Base-by-base conservation (phyloP, 1,284 basidiomycete genomes). In the Entoloma clypeatum region DNA sequence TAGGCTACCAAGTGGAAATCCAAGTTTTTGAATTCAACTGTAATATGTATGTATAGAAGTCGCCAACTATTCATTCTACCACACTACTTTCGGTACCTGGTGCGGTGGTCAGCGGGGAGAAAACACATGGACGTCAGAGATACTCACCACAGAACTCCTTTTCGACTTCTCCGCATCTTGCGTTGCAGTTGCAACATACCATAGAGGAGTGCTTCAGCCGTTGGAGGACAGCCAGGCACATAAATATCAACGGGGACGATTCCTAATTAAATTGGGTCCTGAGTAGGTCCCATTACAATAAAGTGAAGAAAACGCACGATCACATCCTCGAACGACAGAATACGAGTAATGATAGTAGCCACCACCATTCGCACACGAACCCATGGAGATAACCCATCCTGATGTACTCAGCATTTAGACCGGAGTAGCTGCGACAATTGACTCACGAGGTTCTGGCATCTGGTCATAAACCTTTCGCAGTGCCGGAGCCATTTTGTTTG, bases 401-500 rank as follows among this genome's bases (percentile, higher is more conserved):
- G 35, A 31, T 39, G 19, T 30, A 50, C 36, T 45, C 37, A 47
- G 16, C 33, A 32, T 38, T 26, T 30, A 28, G 33, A 43, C 21
- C 27, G 31, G 11, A 25, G 25, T 17, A 30, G 55, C 18, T 54
- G 61, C 4, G 3, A 27, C 47, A 50, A 40, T 30, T 35, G 17
- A 51, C 58, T 29, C 62, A 85, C 89, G 78, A 51, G 91, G 91
- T 57, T 93, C 90, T 18, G 92, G 92, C 91, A 96, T 95, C 67
- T 97, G 92, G 67, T 96, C 92, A 63, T 96, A 95, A 36, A 94
- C 89, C 66, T 92, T 95, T 59, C 92, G 79, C 60, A 97, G 63
- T 4, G 94, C 94, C 33, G 96, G 96, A 3, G 94, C 96, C 96
- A 99, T 99, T 75, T 99, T 99, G 76, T 99, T 99, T 53, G 96